Base-by-base conservation (phyloP, 305 asterid species). In the Lippia alba region DNA sequence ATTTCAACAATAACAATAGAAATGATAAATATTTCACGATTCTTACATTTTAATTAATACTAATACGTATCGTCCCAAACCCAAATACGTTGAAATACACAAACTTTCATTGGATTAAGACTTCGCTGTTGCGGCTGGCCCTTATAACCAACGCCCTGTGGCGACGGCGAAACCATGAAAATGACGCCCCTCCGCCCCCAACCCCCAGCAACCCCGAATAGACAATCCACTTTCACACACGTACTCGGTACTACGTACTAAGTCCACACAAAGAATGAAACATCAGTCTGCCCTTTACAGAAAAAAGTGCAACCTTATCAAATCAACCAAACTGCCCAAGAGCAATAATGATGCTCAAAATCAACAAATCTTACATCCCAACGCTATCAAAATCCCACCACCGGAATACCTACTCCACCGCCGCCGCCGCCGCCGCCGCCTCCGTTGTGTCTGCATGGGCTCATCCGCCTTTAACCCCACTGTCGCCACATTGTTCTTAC, bases 401-500 rank as follows among this genome's bases (percentile, higher is more conserved):
- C 60, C 72, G 15, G 45, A n/a, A 17, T n/a, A 60, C 68, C 18
- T 10, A 53, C 60, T 16, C 53, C 48, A 34, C 72, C 57, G 16
- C 53, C 48, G 14, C 69, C 57, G 8, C 72, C 57, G 16, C 53
- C 48, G 14, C 69, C 57, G 8, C 72, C 61, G 12, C 72, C 63
- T 4, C 66, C 36, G 64, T 50, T 45, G 65, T 53, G 12, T 46
- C 69, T 60, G 76, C 40, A 74, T 79, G 86, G 84, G 53, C 55
- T 41, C 66, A 19, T 67, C 24, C 61, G 40, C 74, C 14, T 71
- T 65, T 12, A 34, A 40, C 30, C 18, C 18, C 55, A 17, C 12
- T 60, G 20, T 7, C 69, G 8, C 12, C 45, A 19, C 19, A 24
- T 56, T 81, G 72, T 19, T 74, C 48, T 32, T 76, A 40, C 55